phyloP scores from a whole-genome alignment of 495 filamentous ascomycete species.

The Daldinia childiae region DNA sequence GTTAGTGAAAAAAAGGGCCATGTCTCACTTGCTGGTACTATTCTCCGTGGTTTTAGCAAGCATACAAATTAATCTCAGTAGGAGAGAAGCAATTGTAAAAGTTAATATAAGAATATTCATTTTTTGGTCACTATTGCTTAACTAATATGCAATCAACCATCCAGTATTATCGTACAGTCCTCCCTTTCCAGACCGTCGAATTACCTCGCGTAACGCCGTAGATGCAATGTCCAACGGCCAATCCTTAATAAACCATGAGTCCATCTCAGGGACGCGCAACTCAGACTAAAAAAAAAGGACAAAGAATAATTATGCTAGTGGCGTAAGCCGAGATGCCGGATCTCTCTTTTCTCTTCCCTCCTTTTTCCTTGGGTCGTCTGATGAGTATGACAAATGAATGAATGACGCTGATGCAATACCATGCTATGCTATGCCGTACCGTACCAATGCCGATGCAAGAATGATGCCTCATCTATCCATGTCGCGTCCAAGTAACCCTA shows the following conservation, averaged over 20 bases:
- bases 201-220: background rate
- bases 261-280: conserved; percentile 7
- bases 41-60: background rate
- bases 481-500: background rate
- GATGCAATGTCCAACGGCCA: conserved; percentile 7
- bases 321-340: conserved; percentile 43
- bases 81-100: background rate
- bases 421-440: conserved; percentile 14
- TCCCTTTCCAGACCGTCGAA: conserved; percentile 1
- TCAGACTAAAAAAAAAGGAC: conserved; percentile 5
- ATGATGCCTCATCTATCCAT: background rate
- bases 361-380: background rate
- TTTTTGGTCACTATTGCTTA: background rate
- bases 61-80: background rate
- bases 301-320: conserved; percentile 7
- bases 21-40: background rate
- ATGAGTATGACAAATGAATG: conserved; percentile 4
- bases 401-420: conserved; percentile 9
- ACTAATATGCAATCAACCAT: conserved; percentile 1
- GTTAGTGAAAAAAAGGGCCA: background rate
- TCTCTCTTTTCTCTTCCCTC: conserved; percentile 33
- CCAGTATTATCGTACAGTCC: background rate
- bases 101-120: background rate
- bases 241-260: conserved; percentile 1
- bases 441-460: conserved; percentile 8